A percentile compares a stretch with the other conserved stretches of the same genome.
These are phyloP conservation scores for Suhomyces sp. DNA, from an alignment of 805 yeast genomes.

Conservation along the genomic window DNA sequence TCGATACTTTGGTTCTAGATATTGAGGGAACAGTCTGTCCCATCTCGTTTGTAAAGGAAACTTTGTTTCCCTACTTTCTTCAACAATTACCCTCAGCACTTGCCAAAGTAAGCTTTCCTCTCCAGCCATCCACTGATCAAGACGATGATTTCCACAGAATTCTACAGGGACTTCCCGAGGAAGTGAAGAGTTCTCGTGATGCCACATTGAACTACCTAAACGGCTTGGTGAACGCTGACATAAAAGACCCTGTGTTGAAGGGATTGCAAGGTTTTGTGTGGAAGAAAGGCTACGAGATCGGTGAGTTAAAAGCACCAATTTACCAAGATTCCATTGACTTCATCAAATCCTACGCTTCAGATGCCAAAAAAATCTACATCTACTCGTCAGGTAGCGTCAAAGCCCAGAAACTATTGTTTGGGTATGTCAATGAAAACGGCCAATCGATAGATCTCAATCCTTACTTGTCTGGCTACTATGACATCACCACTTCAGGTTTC, in stretches of 20 bases:
- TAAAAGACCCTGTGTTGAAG: constrained; percentile 76
- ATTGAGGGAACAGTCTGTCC: constrained; percentile 95
- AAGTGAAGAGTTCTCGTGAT: constrained; percentile 20
- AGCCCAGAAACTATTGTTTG: constrained; percentile 80
- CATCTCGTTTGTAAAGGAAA: constrained; percentile 80
- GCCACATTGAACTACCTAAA: constrained; percentile 47
- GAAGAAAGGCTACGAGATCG: constrained; percentile 75
- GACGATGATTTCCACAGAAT: constrained; percentile 25
- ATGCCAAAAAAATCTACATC: constrained; percentile 47
- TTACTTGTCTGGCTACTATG: constrained; percentile 67
- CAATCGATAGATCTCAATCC: constrained; percentile 49
- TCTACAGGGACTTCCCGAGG: constrained; percentile 47
- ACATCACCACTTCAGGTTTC: constrained; percentile 78
- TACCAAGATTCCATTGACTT: constrained; percentile 67
- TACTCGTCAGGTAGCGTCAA: constrained; percentile 88
- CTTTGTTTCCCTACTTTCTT: constrained; percentile 72
- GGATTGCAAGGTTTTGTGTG: constrained; percentile 81
- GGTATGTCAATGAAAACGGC: constrained; percentile 48
- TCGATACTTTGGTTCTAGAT: constrained; percentile 49
- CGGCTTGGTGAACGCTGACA: constrained; percentile 58
- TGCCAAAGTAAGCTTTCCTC: constrained; percentile 21
- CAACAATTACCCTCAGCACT: constrained; percentile 42
- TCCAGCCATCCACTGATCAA: constrained; percentile 6
- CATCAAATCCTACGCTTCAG: constrained; percentile 39
- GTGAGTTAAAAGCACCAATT: constrained; percentile 73